Conservation (phyloP, 2,329 filamentous ascomycete genomes). For the Colletotrichum sp. region DNA sequence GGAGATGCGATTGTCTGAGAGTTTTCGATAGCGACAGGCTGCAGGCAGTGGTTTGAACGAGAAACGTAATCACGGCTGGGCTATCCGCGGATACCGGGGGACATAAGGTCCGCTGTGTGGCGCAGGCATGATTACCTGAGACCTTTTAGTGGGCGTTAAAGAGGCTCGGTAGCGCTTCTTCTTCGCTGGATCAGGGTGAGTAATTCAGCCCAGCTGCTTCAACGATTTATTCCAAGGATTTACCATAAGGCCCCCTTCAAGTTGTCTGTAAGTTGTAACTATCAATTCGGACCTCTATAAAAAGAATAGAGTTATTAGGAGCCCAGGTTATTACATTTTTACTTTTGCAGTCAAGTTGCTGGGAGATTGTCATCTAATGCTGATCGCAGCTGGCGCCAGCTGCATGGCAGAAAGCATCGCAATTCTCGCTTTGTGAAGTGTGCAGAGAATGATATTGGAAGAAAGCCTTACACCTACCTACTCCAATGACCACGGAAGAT, state of each 20-base stretch:
- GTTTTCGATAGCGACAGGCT: background rate
- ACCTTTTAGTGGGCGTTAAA: background rate
- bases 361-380: no score
- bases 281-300: no score
- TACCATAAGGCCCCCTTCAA: rapidly evolving
- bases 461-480: background rate
- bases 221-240: background rate
- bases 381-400: background rate
- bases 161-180: background rate
- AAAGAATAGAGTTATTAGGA: no score
- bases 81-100: background rate
- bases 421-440: no score
- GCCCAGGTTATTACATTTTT: background rate
- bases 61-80: background rate
- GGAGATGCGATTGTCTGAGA: background rate
- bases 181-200: background rate
- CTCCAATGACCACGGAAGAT: rapidly evolving
- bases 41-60: background rate
- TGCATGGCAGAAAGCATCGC: no score
- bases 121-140: background rate
- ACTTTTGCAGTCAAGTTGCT: background rate
- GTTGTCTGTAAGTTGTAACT: background rate
- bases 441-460: background rate
- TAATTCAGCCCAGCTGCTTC: background rate
- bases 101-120: background rate